Base-by-base conservation (phyloP, 768 basidiomycete genomes). In the Mycena olivaceomarginata region DNA sequence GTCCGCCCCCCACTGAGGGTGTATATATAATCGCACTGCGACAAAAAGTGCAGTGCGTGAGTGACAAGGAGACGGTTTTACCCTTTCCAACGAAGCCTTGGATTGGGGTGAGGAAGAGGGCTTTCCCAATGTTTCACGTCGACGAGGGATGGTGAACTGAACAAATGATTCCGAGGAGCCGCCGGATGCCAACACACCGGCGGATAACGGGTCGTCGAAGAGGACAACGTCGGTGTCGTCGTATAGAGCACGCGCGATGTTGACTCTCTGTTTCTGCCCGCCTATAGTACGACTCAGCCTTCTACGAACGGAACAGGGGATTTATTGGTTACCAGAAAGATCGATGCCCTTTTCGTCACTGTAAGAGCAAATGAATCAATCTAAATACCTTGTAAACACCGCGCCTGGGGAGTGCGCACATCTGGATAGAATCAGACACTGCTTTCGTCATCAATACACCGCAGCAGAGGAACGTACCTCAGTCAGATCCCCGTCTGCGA, bases 61-160 rank as follows among this genome's bases (percentile, higher is more conserved):
- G 97, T 99, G 69, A 98, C 97, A 70, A 99, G 92, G 59, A 99
- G 88, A 96, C 91, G 15, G 97, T 98, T 83, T 96, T 96, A 57
- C 89, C 91, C 6, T 80, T 81, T 41, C 78, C 81, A n/a, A 87
- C 85, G 6, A 92, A 88, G 0, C 85, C 84, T 10, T 92, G 77
- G 80, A 95, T 93, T 15, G 92, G 93, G 68, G 91, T 88, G 62
- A 91, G 87, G 82, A 95, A 95, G 5, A 95, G 87, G 11, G 91
- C 87, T 80, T 92, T 91, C 2, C 93, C 94, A 66, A 95, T 94
- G 80, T 95, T 95, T 94, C 1, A 94, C 93, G 81, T 95, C 94
- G 51, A 53, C 51, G n/a, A 20, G 18, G 66, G 94, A 92, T 91
- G 62, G 48, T 51, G 48, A 51, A 51, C 13, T 11, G 18, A 51